Conservation (phyloP, 108 stramenopile species). For the Phaeodactylum tricornutum region DNA sequence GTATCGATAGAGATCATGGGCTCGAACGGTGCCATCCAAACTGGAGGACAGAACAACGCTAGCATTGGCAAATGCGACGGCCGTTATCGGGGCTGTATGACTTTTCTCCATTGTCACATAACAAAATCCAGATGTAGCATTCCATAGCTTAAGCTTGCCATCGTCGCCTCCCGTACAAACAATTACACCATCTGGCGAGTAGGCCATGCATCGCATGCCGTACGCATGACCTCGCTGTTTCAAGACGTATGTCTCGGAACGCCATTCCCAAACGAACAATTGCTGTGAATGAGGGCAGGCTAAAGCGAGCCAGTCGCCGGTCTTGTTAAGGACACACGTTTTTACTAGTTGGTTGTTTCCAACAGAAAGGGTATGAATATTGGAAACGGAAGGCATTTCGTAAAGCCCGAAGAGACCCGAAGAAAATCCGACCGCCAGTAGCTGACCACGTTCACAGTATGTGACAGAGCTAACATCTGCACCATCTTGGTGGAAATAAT, state of each 20-base stretch:
- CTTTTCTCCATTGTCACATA: conserved; percentile 90
- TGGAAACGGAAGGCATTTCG: conserved; percentile 81
- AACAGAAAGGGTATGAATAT: conserved; percentile 85
- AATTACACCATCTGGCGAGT: conserved; percentile 88
- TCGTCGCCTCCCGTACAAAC: conserved; percentile 97
- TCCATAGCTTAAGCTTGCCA: conserved; percentile 97
- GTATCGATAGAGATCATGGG: conserved; percentile 94
- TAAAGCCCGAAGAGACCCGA: conserved; percentile 95
- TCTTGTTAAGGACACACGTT: conserved; percentile 70
- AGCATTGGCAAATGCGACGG: conserved; percentile 78
- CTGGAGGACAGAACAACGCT: conserved; percentile 89
- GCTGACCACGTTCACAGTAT: conserved; percentile 40
- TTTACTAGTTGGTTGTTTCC: conserved; percentile 59
- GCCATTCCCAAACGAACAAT: conserved; percentile 98
- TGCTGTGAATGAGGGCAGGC: conserved; percentile 90
- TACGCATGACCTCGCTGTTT: conserved; percentile 98
- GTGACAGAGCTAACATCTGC: conserved; percentile 44
- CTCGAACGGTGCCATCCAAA: conserved; percentile 95
- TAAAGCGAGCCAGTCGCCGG: conserved; percentile 96
- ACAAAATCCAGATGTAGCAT: conserved; percentile 92
- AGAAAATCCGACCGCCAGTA: conserved; percentile 87
- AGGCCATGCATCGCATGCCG: conserved; percentile 89
- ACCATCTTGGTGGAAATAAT: conserved; percentile 79
- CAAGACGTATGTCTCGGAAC: conserved; percentile 96
- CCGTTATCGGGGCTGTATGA: conserved; percentile 93